These are phyloP conservation scores for Paraglomus occultum DNA, from an alignment of 192 early-diverging fungal genomes.

Conservation along the genomic window DNA sequence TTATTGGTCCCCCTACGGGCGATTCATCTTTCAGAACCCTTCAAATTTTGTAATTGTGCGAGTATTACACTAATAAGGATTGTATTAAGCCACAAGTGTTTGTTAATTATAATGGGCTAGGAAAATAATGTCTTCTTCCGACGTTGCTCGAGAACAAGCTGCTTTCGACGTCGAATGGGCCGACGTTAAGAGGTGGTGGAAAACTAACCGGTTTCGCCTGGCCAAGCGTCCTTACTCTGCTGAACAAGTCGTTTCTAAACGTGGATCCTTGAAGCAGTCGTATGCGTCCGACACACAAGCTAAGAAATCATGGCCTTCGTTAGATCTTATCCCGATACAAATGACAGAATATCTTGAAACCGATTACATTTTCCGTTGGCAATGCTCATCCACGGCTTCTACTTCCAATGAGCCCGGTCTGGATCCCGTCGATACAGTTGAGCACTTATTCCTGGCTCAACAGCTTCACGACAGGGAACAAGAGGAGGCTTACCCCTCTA, in stretches of 20 bases:
- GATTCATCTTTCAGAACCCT: too few species aligned
- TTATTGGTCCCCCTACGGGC: too few species aligned
- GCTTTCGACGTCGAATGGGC: slow-evolving; percentile 77
- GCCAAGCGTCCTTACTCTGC: slow-evolving; percentile 77
- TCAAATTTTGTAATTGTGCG: too few species aligned
- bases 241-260: slow-evolving; percentile 83
- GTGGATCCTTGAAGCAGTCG: slow-evolving; percentile 69
- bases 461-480: slow-evolving; percentile 97
- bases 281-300: slow-evolving; percentile 86
- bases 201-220: slow-evolving; percentile 74
- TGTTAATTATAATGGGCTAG: too few species aligned
- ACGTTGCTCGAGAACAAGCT: slow-evolving; percentile 63
- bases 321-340: slow-evolving; percentile 95
- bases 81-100: too few species aligned
- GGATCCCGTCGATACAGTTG: slow-evolving; percentile 97
- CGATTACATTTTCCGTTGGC: slow-evolving; percentile 87
- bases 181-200: slow-evolving; percentile 88
- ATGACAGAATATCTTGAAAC: slow-evolving; percentile 88
- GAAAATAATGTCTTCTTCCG: slow-evolving; percentile 37
- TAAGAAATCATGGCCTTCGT: slow-evolving; percentile 94
- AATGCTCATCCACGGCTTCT: slow-evolving; percentile 78
- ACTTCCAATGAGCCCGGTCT: slow-evolving; percentile 58
- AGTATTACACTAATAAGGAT: too few species aligned
- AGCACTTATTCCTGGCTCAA: slow-evolving; percentile 96
- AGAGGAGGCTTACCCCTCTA: slow-evolving; percentile 84